A percentile compares a stretch with the other conserved stretches of the same genome.
Evolutionary conservation across 176 grass and related monocot genomes (phyloP).

Genomic region (Carex littledalei): DNA sequence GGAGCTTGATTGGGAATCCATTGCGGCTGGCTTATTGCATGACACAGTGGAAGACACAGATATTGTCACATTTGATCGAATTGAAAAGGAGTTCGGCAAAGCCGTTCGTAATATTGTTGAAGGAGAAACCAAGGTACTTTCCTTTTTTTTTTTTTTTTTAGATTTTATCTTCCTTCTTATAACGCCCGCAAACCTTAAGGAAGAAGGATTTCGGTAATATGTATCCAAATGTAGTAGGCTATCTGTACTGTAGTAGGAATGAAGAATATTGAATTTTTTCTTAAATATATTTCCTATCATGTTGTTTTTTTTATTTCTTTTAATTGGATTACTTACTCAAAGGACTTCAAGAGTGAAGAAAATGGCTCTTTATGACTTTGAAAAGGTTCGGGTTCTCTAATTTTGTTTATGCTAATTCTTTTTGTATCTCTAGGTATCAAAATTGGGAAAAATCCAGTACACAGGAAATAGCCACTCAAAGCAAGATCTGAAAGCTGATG

Average conservation of each 20-base stretch:
- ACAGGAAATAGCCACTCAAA: conserved; percentile 66
- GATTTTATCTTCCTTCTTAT: background rate
- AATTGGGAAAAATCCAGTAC: conserved; percentile 91
- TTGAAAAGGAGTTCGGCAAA: conserved; percentile 84
- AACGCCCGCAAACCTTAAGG: background rate
- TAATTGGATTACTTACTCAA: background rate
- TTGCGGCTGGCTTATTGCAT: conserved; percentile 95
- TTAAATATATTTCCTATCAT: background rate
- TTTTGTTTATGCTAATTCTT: background rate
- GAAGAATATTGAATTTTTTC: background rate
- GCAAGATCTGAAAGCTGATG: conserved; percentile 97
- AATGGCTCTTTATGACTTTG: background rate
- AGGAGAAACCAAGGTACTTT: conserved; percentile 92
- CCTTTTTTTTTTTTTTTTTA: background rate
- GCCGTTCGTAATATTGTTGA: conserved; percentile 90
- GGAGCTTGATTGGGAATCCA: conserved; percentile 99
- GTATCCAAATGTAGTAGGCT: background rate
- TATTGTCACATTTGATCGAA: conserved; percentile 88
- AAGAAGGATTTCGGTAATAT: conserved; percentile 9
- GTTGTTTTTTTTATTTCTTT: background rate
- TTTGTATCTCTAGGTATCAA: conserved; percentile 59
- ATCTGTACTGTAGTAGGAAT: background rate
- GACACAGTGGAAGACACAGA: conserved; percentile 99
- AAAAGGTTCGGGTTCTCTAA: background rate
- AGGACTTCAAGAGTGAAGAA: background rate